Conservation (phyloP, 177 flowering plant species). For the Tripterygium wilfordii region DNA sequence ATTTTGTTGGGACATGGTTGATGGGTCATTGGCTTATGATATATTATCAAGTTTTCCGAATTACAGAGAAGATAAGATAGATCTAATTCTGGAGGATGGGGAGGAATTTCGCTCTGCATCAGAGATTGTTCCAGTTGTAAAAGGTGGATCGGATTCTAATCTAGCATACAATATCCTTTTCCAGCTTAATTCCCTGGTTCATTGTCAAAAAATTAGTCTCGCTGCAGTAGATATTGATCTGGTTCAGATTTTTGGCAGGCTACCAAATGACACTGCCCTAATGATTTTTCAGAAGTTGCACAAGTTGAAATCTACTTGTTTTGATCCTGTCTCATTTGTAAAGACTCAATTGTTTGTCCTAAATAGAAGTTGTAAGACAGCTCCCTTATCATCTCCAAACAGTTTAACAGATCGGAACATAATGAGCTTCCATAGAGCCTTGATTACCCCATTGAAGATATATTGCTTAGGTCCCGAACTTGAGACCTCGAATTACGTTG, state of each 20-base stretch:
- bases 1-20: constrained; percentile 60
- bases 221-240: constrained; percentile 42
- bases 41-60: constrained; percentile 43
- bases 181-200: constrained; percentile 85
- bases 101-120: constrained; percentile 27
- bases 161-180: constrained; percentile 70
- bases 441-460: constrained; percentile 78
- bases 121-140: constrained; percentile 68
- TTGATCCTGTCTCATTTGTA: constrained; percentile 53
- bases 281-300: constrained; percentile 64
- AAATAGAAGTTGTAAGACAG: constrained; percentile 17
- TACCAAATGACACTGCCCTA: constrained; percentile 35
- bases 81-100: constrained; percentile 31
- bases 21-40: constrained; percentile 34
- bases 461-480: constrained; percentile 91
- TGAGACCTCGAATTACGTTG: constrained; percentile 77
- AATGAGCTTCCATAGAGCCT: constrained; percentile 78
- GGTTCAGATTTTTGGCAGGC: constrained; percentile 36
- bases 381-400: constrained; percentile 22
- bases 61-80: constrained; percentile 28
- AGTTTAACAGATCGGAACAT: constrained; percentile 32
- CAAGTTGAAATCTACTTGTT: constrained; percentile 48
- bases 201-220: constrained; percentile 62
- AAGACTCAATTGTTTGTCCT: constrained; percentile 24
- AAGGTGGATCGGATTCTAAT: constrained; percentile 18